phyloP scores from a whole-genome alignment of 2,329 filamentous ascomycete genomes.

The Colletotrichum siamense region DNA sequence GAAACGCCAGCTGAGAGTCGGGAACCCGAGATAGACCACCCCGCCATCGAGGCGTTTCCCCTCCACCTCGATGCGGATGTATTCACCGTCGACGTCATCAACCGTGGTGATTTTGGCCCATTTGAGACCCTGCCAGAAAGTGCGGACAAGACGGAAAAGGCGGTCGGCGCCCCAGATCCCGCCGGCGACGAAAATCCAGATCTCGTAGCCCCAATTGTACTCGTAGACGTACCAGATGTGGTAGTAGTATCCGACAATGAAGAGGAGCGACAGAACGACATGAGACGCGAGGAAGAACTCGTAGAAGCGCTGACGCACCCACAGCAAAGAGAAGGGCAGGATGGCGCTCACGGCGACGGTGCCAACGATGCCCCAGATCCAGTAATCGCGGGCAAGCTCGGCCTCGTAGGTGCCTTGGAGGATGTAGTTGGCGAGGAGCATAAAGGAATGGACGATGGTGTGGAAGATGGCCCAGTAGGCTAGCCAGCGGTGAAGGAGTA shows the following conservation, averaged over 20 bases:
- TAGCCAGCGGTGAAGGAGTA: slow-evolving; percentile 17
- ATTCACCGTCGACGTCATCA: background rate
- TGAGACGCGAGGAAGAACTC: slow-evolving; percentile 29
- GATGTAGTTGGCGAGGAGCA: slow-evolving; percentile 6
- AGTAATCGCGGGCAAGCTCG: slow-evolving; percentile 22
- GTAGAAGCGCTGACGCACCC: slow-evolving; percentile 25
- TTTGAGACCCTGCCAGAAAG: slow-evolving; percentile 13
- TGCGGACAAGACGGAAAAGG: slow-evolving; percentile 1
- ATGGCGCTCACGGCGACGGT: slow-evolving; percentile 18
- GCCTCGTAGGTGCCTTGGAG: background rate
- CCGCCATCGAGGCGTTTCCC: slow-evolving; percentile 10
- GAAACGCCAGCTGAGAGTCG: slow-evolving; percentile 11
- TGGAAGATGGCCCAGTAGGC: slow-evolving; percentile 9
- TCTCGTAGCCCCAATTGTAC: slow-evolving; percentile 26
- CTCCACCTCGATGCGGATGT: slow-evolving; percentile 3
- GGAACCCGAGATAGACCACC: slow-evolving; percentile 21
- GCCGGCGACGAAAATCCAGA: slow-evolving; percentile 24
- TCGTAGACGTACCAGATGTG: slow-evolving; percentile 27
- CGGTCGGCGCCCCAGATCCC: slow-evolving; percentile 23
- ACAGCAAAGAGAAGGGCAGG: slow-evolving; percentile 19
- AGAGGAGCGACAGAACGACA: slow-evolving; percentile 23
- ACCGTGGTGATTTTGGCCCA: slow-evolving; percentile 15
- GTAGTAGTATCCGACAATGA: slow-evolving; percentile 26
- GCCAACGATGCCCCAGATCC: slow-evolving; percentile 25
- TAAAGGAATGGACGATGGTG: slow-evolving; percentile 2